These are phyloP conservation scores for Blepharisma japonicum DNA, from an alignment of 73 alveolate genomes.

Conservation along the genomic window DNA sequence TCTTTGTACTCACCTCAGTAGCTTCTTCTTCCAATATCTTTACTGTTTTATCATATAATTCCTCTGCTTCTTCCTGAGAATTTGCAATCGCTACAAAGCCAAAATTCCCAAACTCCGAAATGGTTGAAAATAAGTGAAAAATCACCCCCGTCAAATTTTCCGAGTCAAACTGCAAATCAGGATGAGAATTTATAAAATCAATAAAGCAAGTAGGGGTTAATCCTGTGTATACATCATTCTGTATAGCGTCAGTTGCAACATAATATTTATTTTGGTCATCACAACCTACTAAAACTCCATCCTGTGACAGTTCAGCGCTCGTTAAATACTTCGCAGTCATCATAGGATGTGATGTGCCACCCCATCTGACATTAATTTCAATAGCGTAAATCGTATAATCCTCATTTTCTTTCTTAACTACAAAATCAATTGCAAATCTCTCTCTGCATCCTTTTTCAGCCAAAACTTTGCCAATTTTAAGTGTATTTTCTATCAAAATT, in stretches of 20 bases:
- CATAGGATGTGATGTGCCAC: conserved; percentile 15
- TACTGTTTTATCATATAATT: background rate
- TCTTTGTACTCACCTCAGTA: background rate
- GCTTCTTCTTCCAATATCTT: background rate
- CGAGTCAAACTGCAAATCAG: background rate
- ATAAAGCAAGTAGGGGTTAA: background rate
- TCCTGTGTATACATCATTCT: background rate
- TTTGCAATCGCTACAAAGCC: background rate
- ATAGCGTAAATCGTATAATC: background rate
- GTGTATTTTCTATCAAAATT: background rate
- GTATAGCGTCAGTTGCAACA: background rate
- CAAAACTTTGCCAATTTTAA: background rate
- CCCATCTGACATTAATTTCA: conserved; percentile 9
- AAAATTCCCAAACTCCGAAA: conserved; percentile 3
- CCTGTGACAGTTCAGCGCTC: background rate
- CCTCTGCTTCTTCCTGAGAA: background rate
- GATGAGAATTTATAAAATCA: background rate
- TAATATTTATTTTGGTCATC: conserved; percentile 1
- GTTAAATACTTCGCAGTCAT: background rate
- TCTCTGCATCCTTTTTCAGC: conserved; percentile 21
- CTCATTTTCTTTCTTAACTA: background rate
- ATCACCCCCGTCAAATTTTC: background rate
- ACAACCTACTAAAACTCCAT: background rate
- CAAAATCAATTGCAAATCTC: background rate
- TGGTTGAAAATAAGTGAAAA: background rate